phyloP scores from a whole-genome alignment of 495 filamentous ascomycete species.

The Penicillium fimorum region DNA sequence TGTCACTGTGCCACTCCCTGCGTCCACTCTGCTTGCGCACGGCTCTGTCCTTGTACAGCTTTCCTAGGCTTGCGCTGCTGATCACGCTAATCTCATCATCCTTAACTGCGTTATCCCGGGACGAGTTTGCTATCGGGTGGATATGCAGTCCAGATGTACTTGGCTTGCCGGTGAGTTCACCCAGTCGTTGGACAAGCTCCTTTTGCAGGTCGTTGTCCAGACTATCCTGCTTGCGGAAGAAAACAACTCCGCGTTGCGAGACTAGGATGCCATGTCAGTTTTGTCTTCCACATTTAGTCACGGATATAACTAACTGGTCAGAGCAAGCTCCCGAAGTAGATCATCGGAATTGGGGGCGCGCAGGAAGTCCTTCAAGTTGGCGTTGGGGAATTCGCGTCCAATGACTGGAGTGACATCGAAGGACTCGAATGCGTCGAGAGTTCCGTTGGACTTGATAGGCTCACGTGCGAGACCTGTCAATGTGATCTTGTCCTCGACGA shows the following conservation, averaged over 20 bases:
- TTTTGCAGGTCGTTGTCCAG: constrained; percentile 66
- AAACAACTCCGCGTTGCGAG: constrained; percentile 77
- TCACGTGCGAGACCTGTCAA: constrained; percentile 18
- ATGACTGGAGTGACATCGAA: constrained; percentile 69
- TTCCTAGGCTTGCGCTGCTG: constrained; percentile 56
- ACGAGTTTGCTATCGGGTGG: constrained; percentile 65
- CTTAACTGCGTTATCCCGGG: constrained; percentile 54
- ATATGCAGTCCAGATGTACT: constrained; percentile 66
- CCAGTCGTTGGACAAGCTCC: constrained; percentile 63
- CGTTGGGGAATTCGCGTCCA: constrained; percentile 61
- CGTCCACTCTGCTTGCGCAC: constrained; percentile 27
- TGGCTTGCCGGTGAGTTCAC: constrained; percentile 63
- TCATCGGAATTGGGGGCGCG: constrained; percentile 64
- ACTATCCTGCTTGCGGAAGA: constrained; percentile 73
- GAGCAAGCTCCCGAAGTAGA: constrained; percentile 62
- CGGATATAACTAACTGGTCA: constrained; percentile 51
- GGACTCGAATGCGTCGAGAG: constrained; percentile 55
- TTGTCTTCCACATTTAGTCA: neutral
- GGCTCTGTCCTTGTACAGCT: constrained; percentile 47
- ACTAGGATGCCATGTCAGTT: constrained; percentile 44
- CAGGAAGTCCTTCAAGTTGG: constrained; percentile 59
- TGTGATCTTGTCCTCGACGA: constrained; percentile 21
- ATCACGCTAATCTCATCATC: constrained; percentile 77
- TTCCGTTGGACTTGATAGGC: constrained; percentile 52
- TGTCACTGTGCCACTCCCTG: constrained; percentile 64